Evolutionary conservation across 2,329 filamentous ascomycete species (phyloP).

Genomic region (Cladosporium sp.): DNA sequence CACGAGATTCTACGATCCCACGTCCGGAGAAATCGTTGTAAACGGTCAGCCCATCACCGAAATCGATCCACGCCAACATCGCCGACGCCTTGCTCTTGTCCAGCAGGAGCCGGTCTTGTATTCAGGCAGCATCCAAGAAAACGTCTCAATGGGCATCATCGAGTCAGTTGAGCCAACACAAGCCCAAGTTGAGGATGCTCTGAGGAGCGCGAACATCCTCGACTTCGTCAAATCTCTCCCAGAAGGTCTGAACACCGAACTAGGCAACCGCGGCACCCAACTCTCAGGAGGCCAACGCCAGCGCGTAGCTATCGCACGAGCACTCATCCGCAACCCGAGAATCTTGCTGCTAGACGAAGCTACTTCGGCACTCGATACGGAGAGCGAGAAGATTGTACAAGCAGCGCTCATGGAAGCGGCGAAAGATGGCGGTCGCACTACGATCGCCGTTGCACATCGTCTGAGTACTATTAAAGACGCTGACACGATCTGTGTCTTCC

Average conservation of each 20-base stretch:
- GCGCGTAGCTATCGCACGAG: constrained; percentile 22
- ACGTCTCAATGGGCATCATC: constrained; percentile 28
- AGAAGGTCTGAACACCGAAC: constrained; percentile 23
- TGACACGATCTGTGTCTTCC: constrained; percentile 41
- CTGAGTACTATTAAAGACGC: constrained; percentile 39
- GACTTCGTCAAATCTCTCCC: constrained; percentile 21
- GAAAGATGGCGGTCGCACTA: constrained; percentile 30
- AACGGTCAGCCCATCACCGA: constrained; percentile 33
- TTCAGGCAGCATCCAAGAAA: constrained; percentile 40
- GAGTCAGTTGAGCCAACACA: constrained; percentile 10
- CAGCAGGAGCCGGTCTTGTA: constrained; percentile 46
- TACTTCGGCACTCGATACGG: constrained; percentile 21
- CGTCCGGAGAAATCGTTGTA: constrained; percentile 58
- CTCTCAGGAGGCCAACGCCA: constrained; percentile 25
- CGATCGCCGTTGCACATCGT: constrained; percentile 41
- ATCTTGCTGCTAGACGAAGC: constrained; percentile 24
- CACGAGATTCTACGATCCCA: constrained; percentile 65
- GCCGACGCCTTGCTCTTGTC: constrained; percentile 41
- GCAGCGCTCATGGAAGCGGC: constrained; percentile 30
- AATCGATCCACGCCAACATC: constrained; percentile 36
- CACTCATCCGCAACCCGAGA: constrained; percentile 19
- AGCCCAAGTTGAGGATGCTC: constrained; percentile 15
- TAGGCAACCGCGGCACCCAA: constrained; percentile 21
- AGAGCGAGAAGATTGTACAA: constrained; percentile 24
- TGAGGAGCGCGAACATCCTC: constrained; percentile 19